These are phyloP conservation scores for Coccomyxa sp. DNA, from an alignment of 139 green algal genomes.

Conservation along the genomic window DNA sequence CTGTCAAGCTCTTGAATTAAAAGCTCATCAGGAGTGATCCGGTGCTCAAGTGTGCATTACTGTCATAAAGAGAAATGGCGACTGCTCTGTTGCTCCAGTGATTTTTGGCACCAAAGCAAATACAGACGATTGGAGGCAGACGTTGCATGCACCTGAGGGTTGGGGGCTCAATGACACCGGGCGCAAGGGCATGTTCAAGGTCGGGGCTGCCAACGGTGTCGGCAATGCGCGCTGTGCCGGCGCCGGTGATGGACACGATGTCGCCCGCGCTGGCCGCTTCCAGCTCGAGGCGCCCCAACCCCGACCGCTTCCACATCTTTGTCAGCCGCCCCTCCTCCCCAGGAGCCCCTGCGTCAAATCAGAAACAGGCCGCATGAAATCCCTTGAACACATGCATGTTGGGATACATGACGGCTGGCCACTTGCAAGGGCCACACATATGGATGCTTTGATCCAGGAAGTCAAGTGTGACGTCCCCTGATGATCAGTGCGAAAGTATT, in stretches of 20 bases:
- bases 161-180: constrained; percentile 79
- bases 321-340: constrained; percentile 45
- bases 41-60: no score
- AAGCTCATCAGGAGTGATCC: not conserved
- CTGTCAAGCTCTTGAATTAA: not conserved
- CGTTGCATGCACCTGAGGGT: constrained; percentile 52
- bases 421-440: no score
- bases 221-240: constrained; percentile 51
- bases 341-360: constrained; percentile 18
- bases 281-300: constrained; percentile 46
- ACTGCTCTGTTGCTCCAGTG: no score
- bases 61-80: no score
- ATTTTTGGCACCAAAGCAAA: no score
- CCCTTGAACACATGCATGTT: not conserved
- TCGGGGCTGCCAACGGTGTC: constrained; percentile 63
- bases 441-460: no score
- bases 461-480: no score
- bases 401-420: no score
- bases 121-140: not conserved
- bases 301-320: constrained; percentile 67
- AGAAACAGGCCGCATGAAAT: not conserved
- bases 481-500: no score
- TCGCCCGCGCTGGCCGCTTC: constrained; percentile 66
- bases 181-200: constrained; percentile 48
- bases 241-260: constrained; percentile 72